These are phyloP conservation scores for Plasmodium gallinaceum DNA, from an alignment of 169 alveolate genomes.

Conservation along the genomic window DNA sequence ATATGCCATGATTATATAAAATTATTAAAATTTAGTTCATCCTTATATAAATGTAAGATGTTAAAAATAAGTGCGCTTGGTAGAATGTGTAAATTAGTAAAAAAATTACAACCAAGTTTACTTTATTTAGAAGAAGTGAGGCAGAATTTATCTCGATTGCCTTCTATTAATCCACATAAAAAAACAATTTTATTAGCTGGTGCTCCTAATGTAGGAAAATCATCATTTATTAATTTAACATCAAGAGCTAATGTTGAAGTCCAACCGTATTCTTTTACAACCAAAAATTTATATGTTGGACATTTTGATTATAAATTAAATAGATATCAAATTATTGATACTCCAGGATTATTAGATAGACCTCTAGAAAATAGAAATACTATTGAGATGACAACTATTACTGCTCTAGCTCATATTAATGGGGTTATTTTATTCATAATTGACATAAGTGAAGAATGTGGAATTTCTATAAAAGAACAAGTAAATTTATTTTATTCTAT, in stretches of 20 bases:
- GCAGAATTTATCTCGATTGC: slow-evolving; percentile 97
- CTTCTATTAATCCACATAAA: slow-evolving; percentile 96
- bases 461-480: slow-evolving; percentile 95
- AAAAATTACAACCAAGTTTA: slow-evolving; percentile 95
- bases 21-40: slow-evolving; percentile 96
- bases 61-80: slow-evolving; percentile 99
- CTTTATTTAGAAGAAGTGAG: slow-evolving; percentile 98
- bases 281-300: slow-evolving; percentile 99
- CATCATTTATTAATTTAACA: slow-evolving; percentile 96
- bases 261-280: slow-evolving; percentile 99
- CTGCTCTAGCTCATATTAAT: slow-evolving; percentile 98
- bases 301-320: slow-evolving; percentile 98
- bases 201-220: slow-evolving; percentile 99
- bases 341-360: slow-evolving; percentile 99
- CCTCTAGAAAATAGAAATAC: slow-evolving; percentile 98
- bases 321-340: slow-evolving; percentile 99
- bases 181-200: slow-evolving; percentile 97
- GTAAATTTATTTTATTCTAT: slow-evolving; percentile 94
- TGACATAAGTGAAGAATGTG: slow-evolving; percentile 98
- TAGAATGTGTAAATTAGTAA: slow-evolving; percentile 97
- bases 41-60: slow-evolving; percentile 97
- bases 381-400: slow-evolving; percentile 99
- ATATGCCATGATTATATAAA: slow-evolving; percentile 98
- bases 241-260: slow-evolving; percentile 99
- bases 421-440: slow-evolving; percentile 90